A percentile compares a stretch with the other conserved stretches of the same genome.
Evolutionary conservation across 441 rosid genomes (phyloP).

Genomic region (Populus trichocarpa): DNA sequence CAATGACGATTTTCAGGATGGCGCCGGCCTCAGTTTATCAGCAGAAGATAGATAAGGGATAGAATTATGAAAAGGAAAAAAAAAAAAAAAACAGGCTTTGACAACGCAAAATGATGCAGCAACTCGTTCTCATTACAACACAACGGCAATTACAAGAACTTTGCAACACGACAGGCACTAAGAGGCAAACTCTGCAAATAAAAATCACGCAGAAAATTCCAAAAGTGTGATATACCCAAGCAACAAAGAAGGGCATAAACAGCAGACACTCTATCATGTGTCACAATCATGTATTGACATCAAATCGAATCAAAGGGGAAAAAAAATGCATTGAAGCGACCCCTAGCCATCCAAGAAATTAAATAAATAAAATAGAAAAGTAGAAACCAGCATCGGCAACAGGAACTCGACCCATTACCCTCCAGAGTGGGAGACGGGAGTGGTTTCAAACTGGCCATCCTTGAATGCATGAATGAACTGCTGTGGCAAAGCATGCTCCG

Average conservation of each 20-base stretch:
- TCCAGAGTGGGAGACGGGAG: conserved; percentile 91
- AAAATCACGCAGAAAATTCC: conserved; percentile 7
- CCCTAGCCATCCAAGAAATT: conserved; percentile 25
- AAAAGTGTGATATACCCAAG: conserved; percentile 8
- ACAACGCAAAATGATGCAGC: conserved; percentile 8
- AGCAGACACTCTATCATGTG: background rate
- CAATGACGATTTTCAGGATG: background rate
- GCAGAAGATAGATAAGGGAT: background rate
- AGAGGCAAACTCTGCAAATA: conserved; percentile 4
- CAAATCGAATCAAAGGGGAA: conserved; percentile 15
- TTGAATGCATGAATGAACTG: conserved; percentile 63
- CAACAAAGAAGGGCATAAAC: conserved; percentile 12
- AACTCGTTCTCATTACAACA: conserved; percentile 20
- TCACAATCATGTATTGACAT: conserved; percentile 19
- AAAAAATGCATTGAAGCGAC: conserved; percentile 15
- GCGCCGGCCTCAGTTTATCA: background rate
- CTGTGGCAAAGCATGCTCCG: conserved; percentile 88
- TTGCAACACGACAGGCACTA: conserved; percentile 9
- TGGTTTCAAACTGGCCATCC: conserved; percentile 74
- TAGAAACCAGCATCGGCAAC: conserved; percentile 13
- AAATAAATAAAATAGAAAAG: conserved; percentile 9
- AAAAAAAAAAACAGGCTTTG: background rate
- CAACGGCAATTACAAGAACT: conserved; percentile 14
- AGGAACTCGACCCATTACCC: conserved; percentile 34
- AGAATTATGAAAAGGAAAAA: background rate